Base-by-base conservation (phyloP, 2,329 filamentous ascomycete species). In the Exophiala bonariae region DNA sequence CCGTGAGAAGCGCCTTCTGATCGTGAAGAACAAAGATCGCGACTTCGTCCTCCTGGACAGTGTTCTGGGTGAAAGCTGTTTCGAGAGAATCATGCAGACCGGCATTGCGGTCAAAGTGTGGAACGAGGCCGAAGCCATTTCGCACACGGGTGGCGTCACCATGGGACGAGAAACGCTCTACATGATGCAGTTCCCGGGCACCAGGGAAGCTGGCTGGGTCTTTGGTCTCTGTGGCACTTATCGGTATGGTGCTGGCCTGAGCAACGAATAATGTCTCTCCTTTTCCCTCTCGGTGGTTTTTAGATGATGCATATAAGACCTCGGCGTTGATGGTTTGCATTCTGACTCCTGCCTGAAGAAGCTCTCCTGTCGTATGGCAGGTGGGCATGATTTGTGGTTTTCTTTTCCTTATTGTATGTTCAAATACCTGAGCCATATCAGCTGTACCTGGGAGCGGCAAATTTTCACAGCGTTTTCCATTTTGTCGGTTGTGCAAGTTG, bases 41-140 rank as follows among this genome's bases (percentile, higher is more conserved):
- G 80, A 81, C 17, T 75, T 83, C 51, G 76, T 85, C 1, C 68
- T 95, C 28, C 76, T 96, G 1, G 92, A 97, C 65, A 89, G 88
- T 1, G 90, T 90, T 38, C 74, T 96, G 2, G 86, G 86, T 9
- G 89, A 90, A 63, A 87, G 82, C 47, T 91, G 87, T 62, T 95
- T 96, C 68, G 86, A 91, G 57, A 76, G 87, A 14, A 82, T 96
- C 50, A 91, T 89, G 4, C 82, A 86, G 56, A 86, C 87, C 26
- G 91, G 91, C 37, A 92, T 96, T 60, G 88, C 93, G 1, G 83
- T 95, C 46, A 91, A 87, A 56, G 86, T 96, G 28, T 93, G 89
- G 82, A 87, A 93, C 65, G 83, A 89, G 58, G 82, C 82, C 39
- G 80, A 84, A 54, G 80, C 80, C 18, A 66, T 76, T 40, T 75